phyloP scores from a whole-genome alignment of 1,139 yeast species.

The Taphrina deformans region DNA sequence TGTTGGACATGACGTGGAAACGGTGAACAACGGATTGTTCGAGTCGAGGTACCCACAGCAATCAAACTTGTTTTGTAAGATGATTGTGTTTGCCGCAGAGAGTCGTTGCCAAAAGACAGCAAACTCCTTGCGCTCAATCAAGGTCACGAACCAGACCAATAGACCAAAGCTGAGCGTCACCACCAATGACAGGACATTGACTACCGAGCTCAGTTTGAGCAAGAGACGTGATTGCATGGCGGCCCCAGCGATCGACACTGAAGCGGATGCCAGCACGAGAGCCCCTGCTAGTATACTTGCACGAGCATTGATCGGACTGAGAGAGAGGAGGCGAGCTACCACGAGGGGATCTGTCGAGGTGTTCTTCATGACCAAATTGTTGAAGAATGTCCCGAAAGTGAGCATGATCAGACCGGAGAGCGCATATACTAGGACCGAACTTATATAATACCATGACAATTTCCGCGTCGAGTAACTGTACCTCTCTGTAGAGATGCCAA shows the following conservation, averaged over 20 bases:
- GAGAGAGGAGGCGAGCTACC: not conserved
- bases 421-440: slow-evolving; percentile 2
- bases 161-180: slow-evolving; percentile 12
- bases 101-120: slow-evolving; percentile 10
- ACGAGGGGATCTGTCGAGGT: not conserved
- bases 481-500: not conserved
- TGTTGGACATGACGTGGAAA: slow-evolving; percentile 16
- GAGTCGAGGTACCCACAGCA: slow-evolving; percentile 24
- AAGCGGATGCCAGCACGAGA: not conserved
- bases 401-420: slow-evolving; percentile 24
- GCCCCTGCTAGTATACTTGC: slow-evolving; percentile 1
- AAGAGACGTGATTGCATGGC: slow-evolving; percentile 1
- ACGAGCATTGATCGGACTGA: slow-evolving; percentile 8
- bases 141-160: slow-evolving; percentile 25
- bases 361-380: not conserved
- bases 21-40: not conserved
- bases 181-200: not conserved
- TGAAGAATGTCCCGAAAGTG: not conserved
- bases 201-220: slow-evolving; percentile 3
- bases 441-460: not conserved
- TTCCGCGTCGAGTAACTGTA: slow-evolving; percentile 3
- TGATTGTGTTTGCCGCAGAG: not conserved
- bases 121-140: not conserved
- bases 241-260: not conserved
- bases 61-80: slow-evolving; percentile 12